Evolutionary conservation across 768 basidiomycete species (phyloP), one percentile per base, ranked within the genome.

Genomic region (Lactarius tabidus): DNA sequence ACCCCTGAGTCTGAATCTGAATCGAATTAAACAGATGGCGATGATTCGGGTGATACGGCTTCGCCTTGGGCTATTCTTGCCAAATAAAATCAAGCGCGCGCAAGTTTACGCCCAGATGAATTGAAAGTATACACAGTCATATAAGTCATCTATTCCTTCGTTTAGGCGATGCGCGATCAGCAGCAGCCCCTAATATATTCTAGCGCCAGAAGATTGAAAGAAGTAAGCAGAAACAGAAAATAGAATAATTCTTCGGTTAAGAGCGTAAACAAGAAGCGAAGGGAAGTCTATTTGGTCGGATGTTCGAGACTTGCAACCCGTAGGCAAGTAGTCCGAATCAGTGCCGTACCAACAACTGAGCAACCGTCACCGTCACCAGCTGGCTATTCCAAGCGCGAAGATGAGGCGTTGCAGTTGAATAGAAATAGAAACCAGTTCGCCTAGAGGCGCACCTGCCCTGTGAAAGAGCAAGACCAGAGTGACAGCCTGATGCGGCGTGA

Each of bases 391-490:
- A 51, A 51, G 48, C 26, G 26, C 48, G 15, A 51, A 51, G 48
- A 4, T 6, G 26, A 51, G 6, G 18, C n/a, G 17, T 18, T 20
- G 41, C 54, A 31, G 18, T 56, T 33, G 18, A 15, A 55, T 12
- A 54, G 41, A 62, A 35, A 62, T 62, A 62, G 41, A 56, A 56
- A 29, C 17, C n/a, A 17, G 28, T 31, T n/a, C 26, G n/a, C 35
- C 52, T 26, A n/a, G 28, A 35, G 48, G 14, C 14, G n/a, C 26
- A 15, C 26, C 23, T 23, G 23, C 23, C 48, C 14, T 28, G 26
- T 51, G 26, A 23, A 26, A 41, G 14, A 26, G 26, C 26, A 51
- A 26, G 48, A 51, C 15, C 14, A 26, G 26, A 26, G 26, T 26
- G 48, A n/a, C n/a, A 26, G 48, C 26, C 26, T 23, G 48, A 51